Base-by-base conservation (phyloP, 805 yeast genomes). In the Myxozyma melibiosi region DNA sequence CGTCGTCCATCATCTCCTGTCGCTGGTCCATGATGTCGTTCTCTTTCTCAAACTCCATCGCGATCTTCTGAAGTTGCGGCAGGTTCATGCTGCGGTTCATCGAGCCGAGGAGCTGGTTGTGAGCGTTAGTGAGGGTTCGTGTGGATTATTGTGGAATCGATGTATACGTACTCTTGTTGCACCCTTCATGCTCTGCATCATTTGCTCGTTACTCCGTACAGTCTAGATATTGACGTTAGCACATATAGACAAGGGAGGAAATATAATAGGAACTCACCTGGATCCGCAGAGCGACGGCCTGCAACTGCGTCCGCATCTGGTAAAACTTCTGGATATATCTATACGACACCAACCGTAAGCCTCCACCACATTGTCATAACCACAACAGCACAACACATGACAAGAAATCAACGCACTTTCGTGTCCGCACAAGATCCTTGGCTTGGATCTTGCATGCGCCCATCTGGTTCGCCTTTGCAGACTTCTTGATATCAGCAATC, bases 1-100 rank as follows among this genome's bases (percentile, higher is more conserved):
- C 95, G 70, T 94, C 99, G 70, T 94, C 99, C 87, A 94, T 94
- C 83, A 95, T 89, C 71, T 95, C 99, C 72, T 95, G 98, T 68
- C 96, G 85, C 74, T 94, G 99, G 72, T 92, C 97, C 98, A 94
- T 94, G 66, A 95, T 76, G 70, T 95, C 99, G 72, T 88, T 89
- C 68, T 92, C 96, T 67, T 83, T 84, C 68, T 94, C 96, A 72
- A 94, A 94, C 67, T 94, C 98, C 87, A 89, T 91, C 2, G 97
- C 90, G 20, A 94, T 94, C 60, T 86, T 81, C 55, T 89, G 86
- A 59, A 94, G 75, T 65, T 88, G 95, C 0, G 96, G 97, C 61
- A 94, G 74, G 68, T 95, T 94, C 95, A 94, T 87, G 55, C 83
- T 83, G 67, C 85, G 77, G 71, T 94, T 94, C 95, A 94, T 88